Evolutionary conservation across 164 flowering plant species (phyloP), one percentile per base, ranked within the genome.

Genomic region (Sextonia rubra): DNA sequence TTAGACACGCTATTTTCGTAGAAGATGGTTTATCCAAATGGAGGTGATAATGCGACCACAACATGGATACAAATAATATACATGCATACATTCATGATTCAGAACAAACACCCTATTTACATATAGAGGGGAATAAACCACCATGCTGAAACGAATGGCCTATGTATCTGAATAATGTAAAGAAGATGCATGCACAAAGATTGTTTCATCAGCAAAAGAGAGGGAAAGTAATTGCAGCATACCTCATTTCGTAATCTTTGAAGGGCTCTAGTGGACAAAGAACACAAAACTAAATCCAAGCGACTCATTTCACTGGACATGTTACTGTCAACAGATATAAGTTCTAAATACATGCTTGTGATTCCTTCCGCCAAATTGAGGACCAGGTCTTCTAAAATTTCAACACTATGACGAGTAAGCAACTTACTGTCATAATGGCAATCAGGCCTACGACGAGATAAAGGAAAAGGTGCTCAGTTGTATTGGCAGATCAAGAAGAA

Each of bases 211-310:
- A 37, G 44, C 44, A 47, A 23, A 60, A 27, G 25, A 56, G 49
- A 20, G 32, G 7, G 26, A 67, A 67, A 56, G 8, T 30, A 52
- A 61, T 27, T 30, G n/a, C 25, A 52, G 12, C 3, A 55, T 81
- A 91, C 99, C 99, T 95, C 94, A 80, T 95, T 95, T 11, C 99
- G 90, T 70, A 93, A 77, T 83, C 71, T 90, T 81, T 95, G 99
- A 69, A 95, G 92, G 60, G 84, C 86, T 80, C 98, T 83, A 47
- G 96, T 93, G 30, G 98, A 91, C 81, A 95, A 77, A 47, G 86
- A 75, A 80, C 99, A 93, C 72, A 91, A 78, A 74, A 44, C 72
- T 76, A 87, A 78, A 68, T 84, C 87, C 69, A 85, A 72, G 76
- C 77, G 74, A 80, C 80, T 83, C 81, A 89, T 83, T 80, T 90